A percentile compares a stretch with the other conserved stretches of the same genome.
phyloP scores from a whole-genome alignment of 1,284 basidiomycete genomes.

The Mycena sp. region DNA sequence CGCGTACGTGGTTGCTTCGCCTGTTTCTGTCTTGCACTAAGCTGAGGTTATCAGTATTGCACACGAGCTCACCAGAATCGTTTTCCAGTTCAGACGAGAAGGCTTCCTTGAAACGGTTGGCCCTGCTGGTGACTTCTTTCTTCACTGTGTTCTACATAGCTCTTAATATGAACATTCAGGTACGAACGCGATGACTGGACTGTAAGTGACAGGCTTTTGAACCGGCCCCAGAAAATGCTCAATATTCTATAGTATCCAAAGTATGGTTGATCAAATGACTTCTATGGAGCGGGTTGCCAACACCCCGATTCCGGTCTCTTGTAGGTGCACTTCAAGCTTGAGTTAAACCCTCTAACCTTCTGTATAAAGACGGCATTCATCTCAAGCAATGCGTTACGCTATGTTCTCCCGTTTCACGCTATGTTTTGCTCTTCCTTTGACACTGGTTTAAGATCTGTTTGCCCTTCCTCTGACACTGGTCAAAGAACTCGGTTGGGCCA shows the following conservation, averaged over 20 bases:
- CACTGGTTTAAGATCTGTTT: constrained; percentile 85
- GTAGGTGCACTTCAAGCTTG: constrained; percentile 48
- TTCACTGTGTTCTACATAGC: constrained; percentile 8
- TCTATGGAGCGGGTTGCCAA: constrained; percentile 88
- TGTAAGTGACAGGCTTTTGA: constrained; percentile 55
- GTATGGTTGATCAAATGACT: constrained; percentile 86
- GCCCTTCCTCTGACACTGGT: constrained; percentile 87
- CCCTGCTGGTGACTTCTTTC: constrained; percentile 68
- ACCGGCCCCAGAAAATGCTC: neutral
- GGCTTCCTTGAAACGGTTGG: constrained; percentile 87
- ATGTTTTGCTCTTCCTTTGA: constrained; percentile 87
- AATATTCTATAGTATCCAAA: constrained; percentile 62
- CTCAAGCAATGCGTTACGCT: constrained; percentile 93
- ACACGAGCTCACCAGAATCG: constrained; percentile 74
- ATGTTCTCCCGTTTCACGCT: no score
- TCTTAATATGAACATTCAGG: constrained; percentile 50
- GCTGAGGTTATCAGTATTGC: constrained; percentile 61
- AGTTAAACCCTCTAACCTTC: constrained; percentile 8
- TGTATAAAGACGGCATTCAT: constrained; percentile 78
- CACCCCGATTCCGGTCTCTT: constrained; percentile 82
- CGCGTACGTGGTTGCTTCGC: constrained; percentile 55
- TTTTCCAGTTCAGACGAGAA: constrained; percentile 81
- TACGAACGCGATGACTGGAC: constrained; percentile 75
- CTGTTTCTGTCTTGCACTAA: constrained; percentile 16
- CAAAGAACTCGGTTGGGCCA: constrained; percentile 81